Evolutionary conservation across 2,329 filamentous ascomycete genomes (phyloP).

Genomic region (Botrytis sinoallii): DNA sequence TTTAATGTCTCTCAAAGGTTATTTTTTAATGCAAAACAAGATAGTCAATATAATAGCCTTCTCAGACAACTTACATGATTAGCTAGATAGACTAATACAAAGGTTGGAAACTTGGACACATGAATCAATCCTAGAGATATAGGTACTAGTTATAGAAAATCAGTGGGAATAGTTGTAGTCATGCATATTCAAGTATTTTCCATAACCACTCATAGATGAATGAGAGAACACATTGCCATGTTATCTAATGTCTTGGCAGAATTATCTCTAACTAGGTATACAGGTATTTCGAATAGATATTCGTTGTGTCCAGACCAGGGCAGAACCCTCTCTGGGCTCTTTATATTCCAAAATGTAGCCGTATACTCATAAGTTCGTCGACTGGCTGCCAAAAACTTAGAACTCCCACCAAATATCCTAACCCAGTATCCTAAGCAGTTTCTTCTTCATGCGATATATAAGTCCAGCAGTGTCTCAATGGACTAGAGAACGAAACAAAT

Average conservation of each 20-base stretch:
- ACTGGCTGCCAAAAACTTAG: accelerated
- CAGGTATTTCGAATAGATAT: no score
- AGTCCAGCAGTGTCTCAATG: background rate
- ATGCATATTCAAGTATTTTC: background rate
- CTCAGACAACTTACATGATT: no score
- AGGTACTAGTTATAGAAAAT: no score
- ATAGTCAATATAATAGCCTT: no score
- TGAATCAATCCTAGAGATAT: no score
- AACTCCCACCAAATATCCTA: background rate
- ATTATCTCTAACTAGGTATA: background rate
- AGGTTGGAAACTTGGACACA: no score
- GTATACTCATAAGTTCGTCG: background rate
- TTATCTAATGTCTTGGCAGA: background rate
- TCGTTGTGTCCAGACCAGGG: background rate
- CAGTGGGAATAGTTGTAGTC: accelerated
- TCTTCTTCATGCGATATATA: background rate
- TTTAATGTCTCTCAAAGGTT: background rate
- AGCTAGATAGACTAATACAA: background rate
- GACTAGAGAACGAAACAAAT: background rate
- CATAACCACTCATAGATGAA: background rate
- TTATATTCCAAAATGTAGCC: background rate
- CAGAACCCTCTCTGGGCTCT: background rate
- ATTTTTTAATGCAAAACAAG: background rate
- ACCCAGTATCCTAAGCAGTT: background rate
- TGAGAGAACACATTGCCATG: no score